Evolutionary conservation across 306 rosid genomes (phyloP).

Genomic region (Fragaria ananassa): DNA sequence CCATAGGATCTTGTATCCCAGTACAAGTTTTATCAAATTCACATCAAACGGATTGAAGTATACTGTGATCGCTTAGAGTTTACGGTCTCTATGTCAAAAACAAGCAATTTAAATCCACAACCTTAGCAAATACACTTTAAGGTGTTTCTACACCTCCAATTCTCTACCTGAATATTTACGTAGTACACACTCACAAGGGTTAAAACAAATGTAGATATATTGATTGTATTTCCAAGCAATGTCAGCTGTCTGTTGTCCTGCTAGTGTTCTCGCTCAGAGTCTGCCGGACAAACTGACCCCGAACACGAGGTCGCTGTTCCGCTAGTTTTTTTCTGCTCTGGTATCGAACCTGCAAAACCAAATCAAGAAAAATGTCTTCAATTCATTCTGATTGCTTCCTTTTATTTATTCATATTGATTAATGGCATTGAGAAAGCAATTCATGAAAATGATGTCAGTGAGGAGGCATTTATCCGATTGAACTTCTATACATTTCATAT

Average conservation of each 20-base stretch:
- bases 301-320: constrained; percentile 66
- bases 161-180: constrained; percentile 11
- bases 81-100: background rate
- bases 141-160: constrained; percentile 6
- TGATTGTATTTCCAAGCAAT: background rate
- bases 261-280: constrained; percentile 42
- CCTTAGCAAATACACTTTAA: background rate
- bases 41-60: background rate
- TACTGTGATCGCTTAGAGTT: background rate
- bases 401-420: background rate
- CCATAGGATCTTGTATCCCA: background rate
- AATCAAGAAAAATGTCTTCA: background rate
- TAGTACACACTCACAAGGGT: background rate
- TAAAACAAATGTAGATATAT: background rate
- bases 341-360: constrained; percentile 56
- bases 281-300: constrained; percentile 69
- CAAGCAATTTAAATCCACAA: constrained; percentile 9
- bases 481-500: background rate
- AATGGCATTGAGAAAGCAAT: background rate
- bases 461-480: background rate
- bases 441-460: background rate
- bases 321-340: constrained; percentile 70
- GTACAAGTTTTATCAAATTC: background rate
- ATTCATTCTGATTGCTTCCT: background rate
- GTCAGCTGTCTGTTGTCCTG: constrained; percentile 52